Base-by-base conservation (phyloP, 305 asterid species). In the Striga hermonthica region DNA sequence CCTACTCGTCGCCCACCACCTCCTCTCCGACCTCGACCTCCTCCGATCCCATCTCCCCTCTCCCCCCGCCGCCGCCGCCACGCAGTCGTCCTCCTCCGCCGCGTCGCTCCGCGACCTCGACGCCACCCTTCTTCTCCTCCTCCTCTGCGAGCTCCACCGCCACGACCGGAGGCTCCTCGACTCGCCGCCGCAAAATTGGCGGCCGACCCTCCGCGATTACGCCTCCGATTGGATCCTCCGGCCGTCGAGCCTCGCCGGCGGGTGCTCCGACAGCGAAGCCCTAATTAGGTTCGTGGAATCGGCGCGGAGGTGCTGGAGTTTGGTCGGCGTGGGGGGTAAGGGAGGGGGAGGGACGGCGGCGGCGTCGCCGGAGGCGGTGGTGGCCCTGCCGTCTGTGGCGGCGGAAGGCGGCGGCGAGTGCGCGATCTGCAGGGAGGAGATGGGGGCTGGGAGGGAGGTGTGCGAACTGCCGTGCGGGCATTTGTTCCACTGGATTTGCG, bases 381-480 rank as follows among this genome's bases (percentile, higher is more conserved):
- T 83, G 83, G 82, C 82, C 48, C 76, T 87, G 40, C 91, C 91
- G 52, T 83, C 95, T 41, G 91, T 83, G 75, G 90, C 70, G 58
- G 82, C 72, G 62, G 56, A 60, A 0, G 74, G 78, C 3, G 73
- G 78, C 0, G 75, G 78, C 1, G 73, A 83, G 78, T 93, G 99
- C 60, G 95, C 62, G 69, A 80, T 90, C 63, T 93, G 97, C 65
- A 90, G 70, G 60, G 97, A 93, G 52, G 97, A 86, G 36, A 93
- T 90, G 89, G 43, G 45, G 68, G 41, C 48, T 62, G 97, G 97
- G 62, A 86, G 92, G 69, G 89, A 88, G 38, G 95, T 90, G 65
- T 90, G 99, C 58, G 77, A 83, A 68, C 71, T 93, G 80, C 95
- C 98, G 28, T 89, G 97, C 74, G 73, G 62, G 4, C 98, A 92